These are phyloP conservation scores for Alternaria sp. DNA, from an alignment of 2,329 filamentous ascomycete genomes.

Conservation along the genomic window DNA sequence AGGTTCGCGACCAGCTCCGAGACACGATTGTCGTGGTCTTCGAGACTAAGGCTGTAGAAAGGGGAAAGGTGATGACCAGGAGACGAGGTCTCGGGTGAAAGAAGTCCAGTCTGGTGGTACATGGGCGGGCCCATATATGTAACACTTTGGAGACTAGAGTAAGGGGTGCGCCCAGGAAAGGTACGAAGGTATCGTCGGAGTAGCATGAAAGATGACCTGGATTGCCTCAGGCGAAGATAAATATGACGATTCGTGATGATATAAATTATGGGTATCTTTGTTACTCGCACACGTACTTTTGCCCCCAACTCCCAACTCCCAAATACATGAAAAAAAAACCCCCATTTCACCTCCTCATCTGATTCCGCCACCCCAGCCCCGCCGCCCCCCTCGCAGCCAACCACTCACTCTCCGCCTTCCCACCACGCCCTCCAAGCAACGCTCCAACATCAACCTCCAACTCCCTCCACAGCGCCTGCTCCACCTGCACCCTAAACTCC, in stretches of 20 bases:
- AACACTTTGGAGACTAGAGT: background rate
- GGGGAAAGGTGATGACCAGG: background rate
- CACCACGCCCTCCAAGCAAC: constrained; percentile 16
- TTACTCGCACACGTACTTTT: background rate
- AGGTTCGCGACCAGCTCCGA: background rate
- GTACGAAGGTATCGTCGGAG: background rate
- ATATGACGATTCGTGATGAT: background rate
- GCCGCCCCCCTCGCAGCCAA: constrained; percentile 34
- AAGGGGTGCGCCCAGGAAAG: background rate
- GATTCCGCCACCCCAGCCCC: constrained; percentile 10
- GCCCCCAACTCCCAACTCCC: constrained; percentile 21
- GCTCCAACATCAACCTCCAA: constrained; percentile 26
- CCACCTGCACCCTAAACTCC: constrained; percentile 31
- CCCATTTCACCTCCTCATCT: background rate
- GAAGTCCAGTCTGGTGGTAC: background rate
- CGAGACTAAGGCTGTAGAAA: background rate
- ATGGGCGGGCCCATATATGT: background rate
- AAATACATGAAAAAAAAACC: background rate
- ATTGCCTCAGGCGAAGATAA: too few species aligned
- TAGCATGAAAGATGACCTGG: rapidly evolving
- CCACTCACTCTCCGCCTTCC: constrained; percentile 8
- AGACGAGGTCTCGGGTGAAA: background rate
- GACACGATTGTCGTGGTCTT: background rate
- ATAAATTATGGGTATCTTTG: background rate
- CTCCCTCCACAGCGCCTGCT: constrained; percentile 27